A percentile compares a stretch with the other conserved stretches of the same genome.
phyloP scores from a whole-genome alignment of 805 yeast species.

The Lachancea cidri region DNA sequence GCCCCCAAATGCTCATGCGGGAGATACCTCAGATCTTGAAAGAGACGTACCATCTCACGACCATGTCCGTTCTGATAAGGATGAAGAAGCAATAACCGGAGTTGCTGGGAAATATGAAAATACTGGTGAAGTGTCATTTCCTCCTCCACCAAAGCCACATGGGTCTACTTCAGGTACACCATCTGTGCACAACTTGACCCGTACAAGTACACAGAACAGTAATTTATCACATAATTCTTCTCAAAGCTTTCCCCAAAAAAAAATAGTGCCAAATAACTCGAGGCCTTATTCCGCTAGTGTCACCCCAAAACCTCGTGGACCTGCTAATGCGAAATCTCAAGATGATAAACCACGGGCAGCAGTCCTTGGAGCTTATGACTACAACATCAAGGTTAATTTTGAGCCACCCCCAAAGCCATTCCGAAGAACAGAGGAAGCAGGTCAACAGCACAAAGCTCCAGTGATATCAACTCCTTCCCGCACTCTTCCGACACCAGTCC shows the following conservation, averaged over 20 bases:
- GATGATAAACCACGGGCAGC: slow-evolving; percentile 26
- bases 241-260: not conserved
- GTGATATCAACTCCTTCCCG: not conserved
- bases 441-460: not conserved
- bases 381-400: slow-evolving; percentile 32
- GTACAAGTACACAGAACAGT: not conserved
- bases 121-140: slow-evolving; percentile 20
- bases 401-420: slow-evolving; percentile 39
- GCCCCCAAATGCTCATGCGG: not conserved
- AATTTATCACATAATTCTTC: not conserved
- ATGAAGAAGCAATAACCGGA: not conserved
- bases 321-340: not conserved
- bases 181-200: not conserved
- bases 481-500: too few species aligned
- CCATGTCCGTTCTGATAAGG: too few species aligned
- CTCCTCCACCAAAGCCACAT: slow-evolving; percentile 10
- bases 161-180: not conserved
- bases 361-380: slow-evolving; percentile 33
- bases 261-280: too few species aligned
- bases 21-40: not conserved
- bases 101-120: slow-evolving; percentile 11
- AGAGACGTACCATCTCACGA: not conserved
- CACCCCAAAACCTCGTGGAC: not conserved
- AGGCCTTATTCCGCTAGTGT: not conserved
- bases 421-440: slow-evolving; percentile 9